Percentiles rank a stretch among this genome's conserved stretches.
phyloP scores from a whole-genome alignment of 768 basidiomycete genomes.

The Grammothele lineata region DNA sequence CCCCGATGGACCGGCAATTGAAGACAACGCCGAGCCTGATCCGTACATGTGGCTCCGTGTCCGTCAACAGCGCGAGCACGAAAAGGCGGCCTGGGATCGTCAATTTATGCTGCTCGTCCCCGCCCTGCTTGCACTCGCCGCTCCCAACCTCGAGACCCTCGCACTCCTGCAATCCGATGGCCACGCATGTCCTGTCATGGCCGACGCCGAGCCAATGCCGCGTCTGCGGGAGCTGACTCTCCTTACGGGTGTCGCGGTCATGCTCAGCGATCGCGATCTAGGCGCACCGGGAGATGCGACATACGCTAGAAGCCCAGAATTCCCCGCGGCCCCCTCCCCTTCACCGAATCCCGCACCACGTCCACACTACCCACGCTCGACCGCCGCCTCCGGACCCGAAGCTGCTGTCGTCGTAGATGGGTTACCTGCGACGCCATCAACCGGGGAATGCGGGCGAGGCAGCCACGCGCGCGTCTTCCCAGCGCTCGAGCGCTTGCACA shows the following conservation, averaged over 20 bases:
- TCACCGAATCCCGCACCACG: too few species aligned
- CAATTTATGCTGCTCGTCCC: slow-evolving; percentile 6
- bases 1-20: neutral
- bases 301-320: neutral
- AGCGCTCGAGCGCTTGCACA: slow-evolving; percentile 10
- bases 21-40: neutral
- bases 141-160: slow-evolving; percentile 10
- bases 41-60: slow-evolving; percentile 5
- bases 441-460: too few species aligned
- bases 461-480: too few species aligned
- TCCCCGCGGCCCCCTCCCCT: neutral
- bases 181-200: slow-evolving; percentile 4
- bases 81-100: slow-evolving; percentile 12
- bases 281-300: too few species aligned
- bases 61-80: slow-evolving; percentile 8
- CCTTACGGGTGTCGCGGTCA: slow-evolving; percentile 10
- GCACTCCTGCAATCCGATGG: slow-evolving; percentile 12
- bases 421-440: too few species aligned
- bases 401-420: too few species aligned
- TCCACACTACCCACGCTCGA: too few species aligned
- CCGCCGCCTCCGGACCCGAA: too few species aligned
- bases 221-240: slow-evolving; percentile 14
- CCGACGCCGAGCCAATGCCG: neutral
- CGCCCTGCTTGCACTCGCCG: slow-evolving; percentile 2
- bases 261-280: slow-evolving; percentile 4